Base-by-base conservation (phyloP, 2,329 filamentous ascomycete species). In the Nectriaceae sp. region DNA sequence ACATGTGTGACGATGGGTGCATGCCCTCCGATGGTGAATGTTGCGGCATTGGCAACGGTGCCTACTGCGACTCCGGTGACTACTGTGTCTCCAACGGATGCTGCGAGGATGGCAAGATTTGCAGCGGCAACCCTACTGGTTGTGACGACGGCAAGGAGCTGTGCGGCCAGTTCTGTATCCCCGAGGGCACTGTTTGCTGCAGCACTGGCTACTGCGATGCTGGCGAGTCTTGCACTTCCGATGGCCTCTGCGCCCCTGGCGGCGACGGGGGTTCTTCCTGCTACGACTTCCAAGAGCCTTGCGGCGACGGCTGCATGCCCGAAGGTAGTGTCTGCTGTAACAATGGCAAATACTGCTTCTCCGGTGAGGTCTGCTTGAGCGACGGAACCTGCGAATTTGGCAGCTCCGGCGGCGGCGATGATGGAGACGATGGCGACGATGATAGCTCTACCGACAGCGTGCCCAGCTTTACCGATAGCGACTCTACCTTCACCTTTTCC, bases 161-260 rank as follows among this genome's bases (percentile, higher is more conserved):
- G 11, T 70, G 67, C 44, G 57, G 56, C 21, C 35, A 43, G 33
- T 62, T 47, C n/a, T 70, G 68, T 47, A 65, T 70, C 38, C 67
- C 69, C 1, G 44, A 53, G 3, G 62, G 57, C 16, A 52, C 54
- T 26, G 65, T 65, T 4, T 70, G 68, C 55, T 70, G 68, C 33
- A 39, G 51, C 3, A 47, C 42, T 1, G 56, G 56, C 15, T 68
- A 66, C 50, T 70, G 68, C 42, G 53, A 65, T 8, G 52, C 54
- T n/a, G 66, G 65, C 20, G 47, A 67, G 36, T 55, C 47, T 4
- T 69, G 67, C 45, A 59, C 53, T 1, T 19, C 47, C 2, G 49
- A 61, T 11, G 55, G 56, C 2, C 48, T 39, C 22, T 70, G 66
- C 35, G 39, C 43, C 3, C 18, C 19, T 2, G 52, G 46, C 2